phyloP scores from a whole-genome alignment of 495 filamentous ascomycete species.

The Penicillium ochrochloron region DNA sequence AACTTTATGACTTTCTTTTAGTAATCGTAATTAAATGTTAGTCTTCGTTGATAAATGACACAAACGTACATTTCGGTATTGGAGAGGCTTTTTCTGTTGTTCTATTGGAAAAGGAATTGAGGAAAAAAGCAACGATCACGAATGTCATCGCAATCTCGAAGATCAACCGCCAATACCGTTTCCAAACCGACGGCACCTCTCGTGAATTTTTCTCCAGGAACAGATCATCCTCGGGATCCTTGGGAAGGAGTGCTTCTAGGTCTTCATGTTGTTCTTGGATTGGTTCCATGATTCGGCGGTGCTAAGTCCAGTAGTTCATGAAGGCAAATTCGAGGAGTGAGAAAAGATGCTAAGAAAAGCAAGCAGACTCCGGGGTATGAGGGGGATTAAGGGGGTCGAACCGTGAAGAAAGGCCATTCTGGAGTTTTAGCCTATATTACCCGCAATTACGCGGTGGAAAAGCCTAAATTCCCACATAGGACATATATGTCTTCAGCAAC shows the following conservation, averaged over 20 bases:
- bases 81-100: constrained; percentile 10
- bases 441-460: not conserved
- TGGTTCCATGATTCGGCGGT: constrained; percentile 10
- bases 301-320: constrained; percentile 9
- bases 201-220: constrained; percentile 7
- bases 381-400: constrained; percentile 7
- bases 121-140: constrained; percentile 12
- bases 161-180: constrained; percentile 9
- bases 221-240: constrained; percentile 8
- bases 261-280: constrained; percentile 11
- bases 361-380: constrained; percentile 7
- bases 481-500: too few species aligned
- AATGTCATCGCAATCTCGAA: constrained; percentile 9
- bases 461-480: too few species aligned
- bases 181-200: constrained; percentile 11
- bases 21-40: constrained; percentile 9
- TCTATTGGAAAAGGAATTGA: constrained; percentile 10
- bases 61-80: constrained; percentile 12
- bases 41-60: constrained; percentile 10
- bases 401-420: constrained; percentile 10
- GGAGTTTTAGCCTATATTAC: constrained; percentile 9
- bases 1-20: constrained; percentile 9
- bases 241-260: constrained; percentile 7
- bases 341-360: constrained; percentile 11
- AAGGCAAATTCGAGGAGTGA: constrained; percentile 8